Percentiles rank a stretch among this genome's conserved stretches.
Conservation (phyloP, 1,284 basidiomycete species). For the Fomitopsis schrenkii region DNA sequence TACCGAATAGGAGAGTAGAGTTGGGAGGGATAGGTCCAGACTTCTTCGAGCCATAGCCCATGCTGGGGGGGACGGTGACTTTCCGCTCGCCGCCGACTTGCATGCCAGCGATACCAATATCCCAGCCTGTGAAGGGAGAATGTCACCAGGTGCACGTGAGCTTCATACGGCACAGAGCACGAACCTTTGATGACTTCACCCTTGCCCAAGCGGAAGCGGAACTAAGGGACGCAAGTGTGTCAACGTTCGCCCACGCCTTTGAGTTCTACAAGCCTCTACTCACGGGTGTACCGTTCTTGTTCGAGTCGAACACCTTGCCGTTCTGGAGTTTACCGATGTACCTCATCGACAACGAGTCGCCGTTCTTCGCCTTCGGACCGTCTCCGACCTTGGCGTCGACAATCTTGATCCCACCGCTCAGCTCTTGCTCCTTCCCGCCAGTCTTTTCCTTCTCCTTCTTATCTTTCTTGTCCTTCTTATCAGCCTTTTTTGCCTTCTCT, state of each 20-base stretch:
- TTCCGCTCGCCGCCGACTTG: constrained; percentile 86
- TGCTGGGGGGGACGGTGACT: constrained; percentile 69
- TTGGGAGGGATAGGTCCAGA: constrained; percentile 55
- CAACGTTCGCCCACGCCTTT: background rate
- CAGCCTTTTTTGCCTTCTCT: constrained; percentile 38
- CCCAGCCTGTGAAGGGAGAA: constrained; percentile 59
- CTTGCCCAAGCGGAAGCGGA: constrained; percentile 82
- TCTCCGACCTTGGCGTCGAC: constrained; percentile 77
- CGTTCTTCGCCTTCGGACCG: constrained; percentile 83
- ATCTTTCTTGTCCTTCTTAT: constrained; percentile 36
- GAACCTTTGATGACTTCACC: constrained; percentile 90
- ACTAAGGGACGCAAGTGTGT: constrained; percentile 37
- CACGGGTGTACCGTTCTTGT: constrained; percentile 84
- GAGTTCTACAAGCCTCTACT: constrained; percentile 24
- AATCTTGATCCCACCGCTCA: constrained; percentile 76
- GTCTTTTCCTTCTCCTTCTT: constrained; percentile 30
- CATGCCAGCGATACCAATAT: constrained; percentile 91
- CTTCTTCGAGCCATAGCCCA: constrained; percentile 67
- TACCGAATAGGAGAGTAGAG: constrained; percentile 72
- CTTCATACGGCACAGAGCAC: constrained; percentile 1
- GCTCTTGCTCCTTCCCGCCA: constrained; percentile 37
- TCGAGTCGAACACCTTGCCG: constrained; percentile 88
- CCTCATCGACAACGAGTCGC: constrained; percentile 82
- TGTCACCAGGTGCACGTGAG: background rate
- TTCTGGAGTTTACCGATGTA: constrained; percentile 87